These are phyloP conservation scores for Ascochyta rabiei DNA, from an alignment of 2,329 filamentous ascomycete species.

Conservation along the genomic window DNA sequence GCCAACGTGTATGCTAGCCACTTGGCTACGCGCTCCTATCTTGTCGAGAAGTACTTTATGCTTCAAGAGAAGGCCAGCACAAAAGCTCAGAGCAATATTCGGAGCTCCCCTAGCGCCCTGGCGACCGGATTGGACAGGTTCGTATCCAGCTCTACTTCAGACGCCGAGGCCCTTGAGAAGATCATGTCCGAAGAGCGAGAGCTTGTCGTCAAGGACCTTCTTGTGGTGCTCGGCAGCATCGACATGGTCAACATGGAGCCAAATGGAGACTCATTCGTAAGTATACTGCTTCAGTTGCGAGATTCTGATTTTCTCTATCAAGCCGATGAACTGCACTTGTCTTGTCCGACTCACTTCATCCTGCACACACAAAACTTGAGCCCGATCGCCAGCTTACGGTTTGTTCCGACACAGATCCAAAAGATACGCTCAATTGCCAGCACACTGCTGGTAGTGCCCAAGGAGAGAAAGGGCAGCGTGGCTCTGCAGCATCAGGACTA, in stretches of 20 bases:
- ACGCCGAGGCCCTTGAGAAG: conserved; percentile 59
- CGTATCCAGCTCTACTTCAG: conserved; percentile 22
- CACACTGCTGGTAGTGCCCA: conserved; percentile 72
- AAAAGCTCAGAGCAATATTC: conserved; percentile 54
- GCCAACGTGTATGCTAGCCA: conserved; percentile 87
- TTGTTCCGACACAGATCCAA: conserved; percentile 61
- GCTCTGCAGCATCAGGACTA: conserved; percentile 71
- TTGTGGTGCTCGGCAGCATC: conserved; percentile 76
- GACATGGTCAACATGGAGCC: conserved; percentile 85
- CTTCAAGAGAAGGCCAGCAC: conserved; percentile 67
- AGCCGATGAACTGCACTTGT: conserved; percentile 6
- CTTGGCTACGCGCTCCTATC: conserved; percentile 79
- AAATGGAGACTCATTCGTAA: conserved; percentile 68
- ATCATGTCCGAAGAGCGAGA: conserved; percentile 78
- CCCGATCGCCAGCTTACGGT: conserved; percentile 35
- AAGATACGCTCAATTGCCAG: conserved; percentile 86
- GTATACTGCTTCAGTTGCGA: conserved; percentile 37
- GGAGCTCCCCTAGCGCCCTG: conserved; percentile 33
- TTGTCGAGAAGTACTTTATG: conserved; percentile 85
- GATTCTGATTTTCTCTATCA: conserved; percentile 20
- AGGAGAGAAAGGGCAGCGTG: conserved; percentile 58
- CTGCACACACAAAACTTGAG: conserved; percentile 14
- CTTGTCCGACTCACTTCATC: conserved; percentile 14
- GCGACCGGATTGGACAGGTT: conserved; percentile 39
- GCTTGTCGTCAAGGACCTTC: conserved; percentile 78